Evolutionary conservation across 495 filamentous ascomycete species (phyloP).

Genomic region (Podospora pseudopauciseta): DNA sequence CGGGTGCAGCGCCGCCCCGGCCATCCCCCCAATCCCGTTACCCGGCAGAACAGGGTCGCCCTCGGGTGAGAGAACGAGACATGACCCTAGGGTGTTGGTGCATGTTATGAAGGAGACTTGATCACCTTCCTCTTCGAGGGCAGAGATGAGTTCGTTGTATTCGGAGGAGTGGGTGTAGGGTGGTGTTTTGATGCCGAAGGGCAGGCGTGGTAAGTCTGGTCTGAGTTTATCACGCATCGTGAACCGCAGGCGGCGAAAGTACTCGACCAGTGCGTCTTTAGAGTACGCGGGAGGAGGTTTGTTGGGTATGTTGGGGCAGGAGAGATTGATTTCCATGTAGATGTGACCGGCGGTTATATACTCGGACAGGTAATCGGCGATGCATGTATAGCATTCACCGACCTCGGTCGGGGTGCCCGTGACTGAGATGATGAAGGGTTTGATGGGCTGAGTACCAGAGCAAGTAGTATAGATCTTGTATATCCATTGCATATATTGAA

Average conservation of each 20-base stretch:
- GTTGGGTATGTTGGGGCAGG: conserved; percentile 66
- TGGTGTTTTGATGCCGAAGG: conserved; percentile 64
- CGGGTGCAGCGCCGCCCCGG: conserved; percentile 64
- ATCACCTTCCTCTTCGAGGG: not conserved
- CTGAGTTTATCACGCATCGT: conserved; percentile 21
- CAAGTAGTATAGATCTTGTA: too few species aligned
- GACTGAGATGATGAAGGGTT: conserved; percentile 63
- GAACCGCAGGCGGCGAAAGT: conserved; percentile 34
- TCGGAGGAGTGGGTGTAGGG: conserved; percentile 65
- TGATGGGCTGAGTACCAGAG: conserved; percentile 23
- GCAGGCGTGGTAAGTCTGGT: conserved; percentile 23
- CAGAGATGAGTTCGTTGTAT: conserved; percentile 49
- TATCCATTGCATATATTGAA: conserved; percentile 17
- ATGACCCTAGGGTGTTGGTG: conserved; percentile 68
- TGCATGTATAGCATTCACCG: conserved; percentile 43
- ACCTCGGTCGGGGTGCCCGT: conserved; percentile 47
- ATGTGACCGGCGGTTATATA: conserved; percentile 29
- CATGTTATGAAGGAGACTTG: conserved; percentile 58
- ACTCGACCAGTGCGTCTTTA: conserved; percentile 39
- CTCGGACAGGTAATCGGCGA: conserved; percentile 8
- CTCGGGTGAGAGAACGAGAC: conserved; percentile 45
- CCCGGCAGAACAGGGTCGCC: conserved; percentile 38
- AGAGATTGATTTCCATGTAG: conserved; percentile 67
- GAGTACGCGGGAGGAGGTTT: conserved; percentile 67
- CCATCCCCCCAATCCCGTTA: conserved; percentile 61